Conservation (phyloP, 2,329 filamentous ascomycete species). For the Hypoxylon sp. region DNA sequence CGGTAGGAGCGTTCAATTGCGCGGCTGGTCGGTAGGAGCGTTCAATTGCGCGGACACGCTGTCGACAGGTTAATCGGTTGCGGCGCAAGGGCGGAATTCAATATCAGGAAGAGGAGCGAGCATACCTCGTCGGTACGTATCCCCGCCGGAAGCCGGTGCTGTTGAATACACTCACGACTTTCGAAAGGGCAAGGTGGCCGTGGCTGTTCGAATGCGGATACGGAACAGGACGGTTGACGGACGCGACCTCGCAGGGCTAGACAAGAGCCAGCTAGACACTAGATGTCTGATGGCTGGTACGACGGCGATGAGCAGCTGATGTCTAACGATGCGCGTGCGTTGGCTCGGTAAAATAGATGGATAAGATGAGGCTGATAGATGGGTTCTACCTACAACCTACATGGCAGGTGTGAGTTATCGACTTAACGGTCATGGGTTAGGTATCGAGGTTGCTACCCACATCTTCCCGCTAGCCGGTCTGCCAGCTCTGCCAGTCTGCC, state of each 20-base stretch:
- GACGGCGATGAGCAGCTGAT: constrained; percentile 1
- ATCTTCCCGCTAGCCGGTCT: no score
- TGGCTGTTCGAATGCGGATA: neutral
- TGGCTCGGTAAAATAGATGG: constrained; percentile 2
- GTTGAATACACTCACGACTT: neutral
- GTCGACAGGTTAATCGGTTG: neutral
- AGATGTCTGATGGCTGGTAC: neutral
- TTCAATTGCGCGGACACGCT: neutral
- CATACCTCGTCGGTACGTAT: neutral
- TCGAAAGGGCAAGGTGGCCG: neutral
- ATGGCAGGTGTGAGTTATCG: no score
- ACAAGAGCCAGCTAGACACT: neutral
- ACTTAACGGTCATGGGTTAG: no score
- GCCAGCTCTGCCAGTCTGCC: no score
- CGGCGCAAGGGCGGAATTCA: neutral
- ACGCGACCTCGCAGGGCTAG: neutral
- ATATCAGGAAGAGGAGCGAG: neutral
- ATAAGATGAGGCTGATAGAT: neutral
- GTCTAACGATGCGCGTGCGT: constrained; percentile 3
- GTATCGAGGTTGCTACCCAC: no score
- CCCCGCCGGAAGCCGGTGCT: neutral
- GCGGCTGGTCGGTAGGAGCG: neutral
- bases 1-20: neutral
- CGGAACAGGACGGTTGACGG: neutral
- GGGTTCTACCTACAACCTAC: no score